phyloP scores from a whole-genome alignment of 31 red algal species.

The Porphyra umbilicalis region DNA sequence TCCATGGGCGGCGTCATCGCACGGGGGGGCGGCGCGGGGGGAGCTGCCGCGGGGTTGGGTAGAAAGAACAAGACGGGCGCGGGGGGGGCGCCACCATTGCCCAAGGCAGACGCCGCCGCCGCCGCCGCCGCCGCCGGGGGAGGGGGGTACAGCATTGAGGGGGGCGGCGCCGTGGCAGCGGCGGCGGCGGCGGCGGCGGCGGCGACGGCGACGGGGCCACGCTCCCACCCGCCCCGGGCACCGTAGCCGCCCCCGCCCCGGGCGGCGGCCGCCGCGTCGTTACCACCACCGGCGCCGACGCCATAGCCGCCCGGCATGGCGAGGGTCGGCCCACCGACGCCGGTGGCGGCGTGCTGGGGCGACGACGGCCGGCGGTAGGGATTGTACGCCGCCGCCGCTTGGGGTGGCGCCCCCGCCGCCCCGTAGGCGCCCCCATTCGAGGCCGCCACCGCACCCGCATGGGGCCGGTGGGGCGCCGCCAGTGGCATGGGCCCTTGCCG shows the following conservation, averaged over 20 bases:
- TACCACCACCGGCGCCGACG: too few species aligned
- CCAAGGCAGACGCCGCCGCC: background rate
- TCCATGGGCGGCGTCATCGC: slow-evolving; percentile 52
- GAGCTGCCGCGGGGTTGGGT: background rate
- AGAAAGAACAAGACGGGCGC: background rate
- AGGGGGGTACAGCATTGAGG: background rate
- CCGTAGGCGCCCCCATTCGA: background rate
- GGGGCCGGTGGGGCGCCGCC: background rate
- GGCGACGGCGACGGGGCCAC: too few species aligned
- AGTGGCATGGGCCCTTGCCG: background rate
- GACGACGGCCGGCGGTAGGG: too few species aligned
- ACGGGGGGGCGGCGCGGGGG: background rate
- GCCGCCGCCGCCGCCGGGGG: background rate
- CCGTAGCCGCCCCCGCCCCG: background rate
- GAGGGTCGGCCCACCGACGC: too few species aligned
- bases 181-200: background rate
- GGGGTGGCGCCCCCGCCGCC: too few species aligned
- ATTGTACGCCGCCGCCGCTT: background rate
- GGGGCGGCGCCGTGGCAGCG: background rate
- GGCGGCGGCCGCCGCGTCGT: too few species aligned
- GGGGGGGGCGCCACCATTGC: background rate
- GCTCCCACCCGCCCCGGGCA: too few species aligned
- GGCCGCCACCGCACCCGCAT: background rate
- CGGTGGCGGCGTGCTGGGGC: too few species aligned
- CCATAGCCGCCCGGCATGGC: too few species aligned